Evolutionary conservation across 768 basidiomycete genomes (phyloP).

Genomic region (Termitomyces eurrhizus): DNA sequence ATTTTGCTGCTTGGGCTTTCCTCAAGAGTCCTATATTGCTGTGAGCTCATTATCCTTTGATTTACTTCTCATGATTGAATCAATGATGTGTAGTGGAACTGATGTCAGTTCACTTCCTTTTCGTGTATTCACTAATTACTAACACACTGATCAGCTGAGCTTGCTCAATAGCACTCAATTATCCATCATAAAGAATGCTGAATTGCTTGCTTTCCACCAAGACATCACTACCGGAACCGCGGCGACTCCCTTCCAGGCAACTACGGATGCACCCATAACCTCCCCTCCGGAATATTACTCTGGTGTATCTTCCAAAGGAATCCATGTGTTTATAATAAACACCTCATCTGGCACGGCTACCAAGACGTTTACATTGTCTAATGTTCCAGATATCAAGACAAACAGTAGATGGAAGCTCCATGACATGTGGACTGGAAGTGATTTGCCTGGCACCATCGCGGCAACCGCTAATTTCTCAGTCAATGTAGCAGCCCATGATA

Average conservation of each 20-base stretch:
- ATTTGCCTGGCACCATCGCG: conserved; percentile 38
- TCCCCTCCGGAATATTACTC: conserved; percentile 51
- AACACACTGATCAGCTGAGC: conserved; percentile 31
- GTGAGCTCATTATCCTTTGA: conserved; percentile 17
- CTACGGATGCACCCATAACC: conserved; percentile 32
- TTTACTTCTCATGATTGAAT: neutral
- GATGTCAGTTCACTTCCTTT: conserved; percentile 24
- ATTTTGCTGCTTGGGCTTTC: conserved; percentile 58
- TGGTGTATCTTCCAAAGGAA: conserved; percentile 44
- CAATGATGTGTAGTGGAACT: conserved; percentile 27
- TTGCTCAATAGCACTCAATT: conserved; percentile 36
- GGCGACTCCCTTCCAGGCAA: conserved; percentile 44
- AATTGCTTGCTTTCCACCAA: conserved; percentile 54
- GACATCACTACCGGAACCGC: conserved; percentile 41
- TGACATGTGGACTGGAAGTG: conserved; percentile 51
- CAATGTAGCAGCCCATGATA: conserved; percentile 47
- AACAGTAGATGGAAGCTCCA: conserved; percentile 37
- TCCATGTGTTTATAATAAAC: conserved; percentile 54
- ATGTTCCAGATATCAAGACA: conserved; percentile 40
- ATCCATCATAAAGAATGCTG: conserved; percentile 45
- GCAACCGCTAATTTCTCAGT: conserved; percentile 33
- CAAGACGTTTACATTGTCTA: conserved; percentile 42
- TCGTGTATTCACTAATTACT: neutral
- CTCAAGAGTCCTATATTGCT: conserved; percentile 56
- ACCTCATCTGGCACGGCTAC: conserved; percentile 34